Base-by-base conservation (phyloP, 345 rosid genomes). In the Populus pruinosa region DNA sequence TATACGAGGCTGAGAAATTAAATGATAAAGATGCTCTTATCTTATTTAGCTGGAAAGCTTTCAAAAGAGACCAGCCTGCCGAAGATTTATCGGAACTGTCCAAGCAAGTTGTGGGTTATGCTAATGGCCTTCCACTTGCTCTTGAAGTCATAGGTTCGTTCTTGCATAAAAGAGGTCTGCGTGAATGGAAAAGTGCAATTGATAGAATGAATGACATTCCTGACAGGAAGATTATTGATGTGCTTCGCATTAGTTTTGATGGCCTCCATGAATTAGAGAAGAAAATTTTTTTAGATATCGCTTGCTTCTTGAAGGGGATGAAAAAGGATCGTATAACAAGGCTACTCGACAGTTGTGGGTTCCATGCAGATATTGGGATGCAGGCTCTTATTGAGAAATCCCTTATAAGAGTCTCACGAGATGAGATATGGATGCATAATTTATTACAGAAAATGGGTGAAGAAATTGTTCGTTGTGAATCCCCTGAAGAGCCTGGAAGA, bases 81-180 rank as follows among this genome's bases (percentile, higher is more conserved):
- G 20, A 74, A 5, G 78, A 61, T 12, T 73, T 44, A 6, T 0
- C 14, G 56, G 73, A 33, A 4, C 35, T 79, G 2, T 68, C 78
- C 1, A 9, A 59, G 12, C 25, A n/a, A 7, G 69, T 73, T 74
- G 62, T 79, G 41, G 27, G n/a, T 27, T 79, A 73, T 73, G 78
- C 74, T 41, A 6, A 31, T 9, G 77, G 82, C 12, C 78, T 67
- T 44, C 74, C 78, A 0, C 36, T 76, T 5, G 72, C 78, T 67
- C 72, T 76, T 23, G 71, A 76, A 76, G 73, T 74, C 56, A 53
- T 79, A 25, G 78, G 78, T 23, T 38, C 56, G 3, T 68, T 61
- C 69, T 33, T 74, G 25, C 2, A 29, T 31, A 62, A 41, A 18
- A 79, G 68, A 11, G 35, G 55, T 10, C 21, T 49, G 23, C 5